Percentiles rank a stretch among this genome's conserved stretches.
These are phyloP conservation scores for Diospyros lotus DNA, from an alignment of 148 eudicot species.

Conservation along the genomic window DNA sequence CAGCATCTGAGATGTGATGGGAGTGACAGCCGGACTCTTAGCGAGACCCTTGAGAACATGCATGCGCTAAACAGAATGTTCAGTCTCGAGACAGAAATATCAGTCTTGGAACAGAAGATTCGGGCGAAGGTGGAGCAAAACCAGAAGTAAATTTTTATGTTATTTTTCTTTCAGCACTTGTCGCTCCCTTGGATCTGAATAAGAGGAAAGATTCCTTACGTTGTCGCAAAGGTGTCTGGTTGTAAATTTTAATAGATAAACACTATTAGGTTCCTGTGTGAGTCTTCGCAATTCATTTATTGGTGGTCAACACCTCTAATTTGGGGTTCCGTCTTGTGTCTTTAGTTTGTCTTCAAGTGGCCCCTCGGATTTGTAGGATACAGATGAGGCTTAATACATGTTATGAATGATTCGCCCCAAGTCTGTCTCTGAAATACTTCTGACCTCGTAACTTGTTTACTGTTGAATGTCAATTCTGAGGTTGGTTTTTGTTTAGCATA, in stretches of 20 bases:
- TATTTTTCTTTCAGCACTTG: not conserved
- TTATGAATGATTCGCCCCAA: not conserved
- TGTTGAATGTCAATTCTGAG: too few species aligned
- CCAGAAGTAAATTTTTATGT: conserved; percentile 41
- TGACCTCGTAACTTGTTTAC: too few species aligned
- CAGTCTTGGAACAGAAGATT: conserved; percentile 86
- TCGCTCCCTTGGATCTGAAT: conserved; percentile 31
- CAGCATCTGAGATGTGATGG: conserved; percentile 95
- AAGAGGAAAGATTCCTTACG: conserved; percentile 33
- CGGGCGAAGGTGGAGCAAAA: conserved; percentile 85
- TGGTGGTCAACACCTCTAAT: not conserved
- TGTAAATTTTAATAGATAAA: conserved; percentile 11
- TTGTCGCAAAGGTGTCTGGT: not conserved
- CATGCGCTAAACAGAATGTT: conserved; percentile 93
- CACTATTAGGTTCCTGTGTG: not conserved
- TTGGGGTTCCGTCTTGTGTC: not conserved
- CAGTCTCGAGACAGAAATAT: conserved; percentile 83
- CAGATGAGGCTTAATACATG: not conserved
- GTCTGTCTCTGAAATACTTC: not conserved
- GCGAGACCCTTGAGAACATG: conserved; percentile 90
- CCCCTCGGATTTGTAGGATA: conserved; percentile 1
- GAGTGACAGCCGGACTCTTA: conserved; percentile 75
- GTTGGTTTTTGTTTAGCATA: too few species aligned
- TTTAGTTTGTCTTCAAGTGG: not conserved
- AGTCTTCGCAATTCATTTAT: conserved; percentile 10